Percentiles rank a stretch among this genome's conserved stretches.
These are phyloP conservation scores for Tetrahymena borealis DNA, from an alignment of 73 alveolate species.

Conservation along the genomic window DNA sequence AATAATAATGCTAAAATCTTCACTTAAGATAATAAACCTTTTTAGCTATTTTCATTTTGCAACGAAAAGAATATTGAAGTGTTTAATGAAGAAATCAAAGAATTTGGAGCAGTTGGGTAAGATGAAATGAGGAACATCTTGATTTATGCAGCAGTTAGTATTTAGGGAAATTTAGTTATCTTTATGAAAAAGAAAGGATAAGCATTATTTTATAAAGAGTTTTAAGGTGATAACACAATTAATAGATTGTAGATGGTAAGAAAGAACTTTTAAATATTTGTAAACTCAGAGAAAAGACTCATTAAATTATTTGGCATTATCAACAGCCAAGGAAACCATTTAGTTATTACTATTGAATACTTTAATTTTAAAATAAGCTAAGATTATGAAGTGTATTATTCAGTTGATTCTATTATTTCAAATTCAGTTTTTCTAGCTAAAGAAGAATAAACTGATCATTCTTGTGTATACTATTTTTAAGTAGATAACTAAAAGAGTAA, in stretches of 20 bases:
- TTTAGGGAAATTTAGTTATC: not conserved
- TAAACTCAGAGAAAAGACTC: not conserved
- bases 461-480: not conserved
- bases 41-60: not conserved
- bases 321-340: not conserved
- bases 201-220: not conserved
- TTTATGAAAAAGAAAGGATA: not conserved
- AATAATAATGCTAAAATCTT: not conserved
- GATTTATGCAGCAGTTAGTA: not conserved
- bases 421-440: not conserved
- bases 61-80: not conserved
- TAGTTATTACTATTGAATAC: not conserved
- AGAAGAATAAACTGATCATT: not conserved
- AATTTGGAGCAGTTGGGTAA: not conserved
- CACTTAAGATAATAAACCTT: not conserved
- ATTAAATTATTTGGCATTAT: not conserved
- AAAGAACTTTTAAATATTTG: not conserved
- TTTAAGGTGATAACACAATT: not conserved
- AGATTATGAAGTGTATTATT: not conserved
- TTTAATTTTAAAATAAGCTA: not conserved
- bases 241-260: not conserved
- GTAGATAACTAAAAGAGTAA: not conserved
- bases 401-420: not conserved
- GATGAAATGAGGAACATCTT: not conserved
- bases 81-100: not conserved